Evolutionary conservation across 371 early-diverging fungal genomes (phyloP).

Genomic region (Mucor velutinosus): DNA sequence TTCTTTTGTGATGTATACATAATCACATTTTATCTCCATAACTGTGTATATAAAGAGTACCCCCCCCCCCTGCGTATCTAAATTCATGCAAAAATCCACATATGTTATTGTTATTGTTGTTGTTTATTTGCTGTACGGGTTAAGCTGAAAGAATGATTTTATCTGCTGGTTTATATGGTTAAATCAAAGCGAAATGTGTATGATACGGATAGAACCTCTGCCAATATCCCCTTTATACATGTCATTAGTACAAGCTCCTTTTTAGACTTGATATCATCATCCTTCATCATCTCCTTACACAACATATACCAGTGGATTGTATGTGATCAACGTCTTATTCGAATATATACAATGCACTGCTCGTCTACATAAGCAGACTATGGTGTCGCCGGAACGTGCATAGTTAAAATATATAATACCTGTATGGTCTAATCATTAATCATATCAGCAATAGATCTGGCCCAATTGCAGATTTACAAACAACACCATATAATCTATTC

Average conservation of each 20-base stretch:
- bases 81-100: slow-evolving; percentile 17
- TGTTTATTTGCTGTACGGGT: neutral
- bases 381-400: neutral
- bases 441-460: neutral
- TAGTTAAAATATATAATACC: neutral
- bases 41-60: neutral
- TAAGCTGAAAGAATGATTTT: neutral
- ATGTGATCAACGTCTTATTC: too few species aligned
- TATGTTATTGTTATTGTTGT: neutral
- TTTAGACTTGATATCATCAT: neutral
- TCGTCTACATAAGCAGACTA: neutral
- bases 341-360: too few species aligned
- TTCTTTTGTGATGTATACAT: neutral
- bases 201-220: neutral
- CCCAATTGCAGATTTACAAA: neutral
- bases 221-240: neutral
- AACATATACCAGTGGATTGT: neutral
- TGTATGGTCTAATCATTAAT: neutral
- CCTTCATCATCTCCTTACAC: neutral
- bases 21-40: neutral
- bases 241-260: neutral
- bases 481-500: neutral
- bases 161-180: neutral
- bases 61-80: slow-evolving; percentile 19
- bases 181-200: neutral